These are phyloP conservation scores for Kwoniella heveanensis DNA, from an alignment of 768 basidiomycete species.

Conservation along the genomic window DNA sequence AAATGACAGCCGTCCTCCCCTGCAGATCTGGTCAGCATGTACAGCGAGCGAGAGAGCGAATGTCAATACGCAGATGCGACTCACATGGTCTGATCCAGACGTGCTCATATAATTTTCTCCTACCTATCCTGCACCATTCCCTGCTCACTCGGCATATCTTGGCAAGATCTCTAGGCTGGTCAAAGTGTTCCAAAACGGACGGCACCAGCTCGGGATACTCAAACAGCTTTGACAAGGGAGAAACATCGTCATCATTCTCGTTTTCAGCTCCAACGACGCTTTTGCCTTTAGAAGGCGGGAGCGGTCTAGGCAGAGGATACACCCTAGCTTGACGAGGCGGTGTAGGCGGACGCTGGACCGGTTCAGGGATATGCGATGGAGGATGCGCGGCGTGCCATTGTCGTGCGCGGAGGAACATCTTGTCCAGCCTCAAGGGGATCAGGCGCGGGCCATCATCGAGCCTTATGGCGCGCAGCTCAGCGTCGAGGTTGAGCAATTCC, in stretches of 20 bases:
- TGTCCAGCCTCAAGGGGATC: slow-evolving; percentile 38
- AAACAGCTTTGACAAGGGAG: slow-evolving; percentile 37
- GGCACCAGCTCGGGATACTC: slow-evolving; percentile 45
- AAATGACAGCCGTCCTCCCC: slow-evolving; percentile 42
- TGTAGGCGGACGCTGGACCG: slow-evolving; percentile 27
- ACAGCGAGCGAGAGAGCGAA: not conserved
- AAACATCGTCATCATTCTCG: slow-evolving; percentile 3
- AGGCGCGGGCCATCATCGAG: slow-evolving; percentile 33
- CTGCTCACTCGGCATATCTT: slow-evolving; percentile 32
- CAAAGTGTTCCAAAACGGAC: slow-evolving; percentile 35
- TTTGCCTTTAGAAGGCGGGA: slow-evolving; percentile 8
- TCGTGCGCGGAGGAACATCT: slow-evolving; percentile 39
- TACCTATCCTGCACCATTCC: slow-evolving; percentile 30
- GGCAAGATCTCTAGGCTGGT: slow-evolving; percentile 43
- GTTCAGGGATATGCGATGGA: slow-evolving; percentile 13
- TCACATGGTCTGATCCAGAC: slow-evolving; percentile 48
- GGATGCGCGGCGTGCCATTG: slow-evolving; percentile 29
- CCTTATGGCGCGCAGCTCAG: slow-evolving; percentile 34
- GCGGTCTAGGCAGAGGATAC: slow-evolving; percentile 36
- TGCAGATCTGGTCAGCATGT: slow-evolving; percentile 6
- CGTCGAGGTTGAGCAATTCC: slow-evolving; percentile 24
- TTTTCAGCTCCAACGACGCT: too few species aligned
- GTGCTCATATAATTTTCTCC: slow-evolving; percentile 39
- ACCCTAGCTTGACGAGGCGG: slow-evolving; percentile 29
- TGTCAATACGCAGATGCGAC: slow-evolving; percentile 14